Evolutionary conservation across 1,139 yeast species (phyloP).

Genomic region (Scheffersomyces illinoinensis): DNA sequence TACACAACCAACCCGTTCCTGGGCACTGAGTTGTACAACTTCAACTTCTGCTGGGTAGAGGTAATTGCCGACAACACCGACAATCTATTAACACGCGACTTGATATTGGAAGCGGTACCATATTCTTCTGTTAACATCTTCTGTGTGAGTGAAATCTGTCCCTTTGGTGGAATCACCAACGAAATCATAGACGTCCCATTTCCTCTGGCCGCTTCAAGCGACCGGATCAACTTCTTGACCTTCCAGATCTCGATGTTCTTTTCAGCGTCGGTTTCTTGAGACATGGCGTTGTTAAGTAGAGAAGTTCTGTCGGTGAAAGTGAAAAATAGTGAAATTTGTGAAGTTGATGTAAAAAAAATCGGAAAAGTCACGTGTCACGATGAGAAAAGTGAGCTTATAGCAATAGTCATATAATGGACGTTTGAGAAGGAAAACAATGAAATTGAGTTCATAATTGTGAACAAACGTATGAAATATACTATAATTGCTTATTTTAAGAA

Average conservation of each 20-base stretch:
- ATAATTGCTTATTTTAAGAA: background rate
- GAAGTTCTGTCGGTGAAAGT: background rate
- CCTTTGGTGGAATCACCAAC: conserved; percentile 90
- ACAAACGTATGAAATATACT: background rate
- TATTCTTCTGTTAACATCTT: conserved; percentile 97
- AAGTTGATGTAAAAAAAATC: background rate
- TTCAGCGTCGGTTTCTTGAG: conserved; percentile 65
- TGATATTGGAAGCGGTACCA: conserved; percentile 97
- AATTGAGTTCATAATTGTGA: background rate
- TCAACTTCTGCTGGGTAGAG: conserved; percentile 94
- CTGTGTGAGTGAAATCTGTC: conserved; percentile 84
- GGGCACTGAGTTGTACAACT: conserved; percentile 86
- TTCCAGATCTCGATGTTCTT: conserved; percentile 99
- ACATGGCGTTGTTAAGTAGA: background rate
- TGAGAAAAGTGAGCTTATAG: background rate
- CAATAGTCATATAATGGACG: background rate
- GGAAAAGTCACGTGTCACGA: background rate
- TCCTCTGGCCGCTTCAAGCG: conserved; percentile 89
- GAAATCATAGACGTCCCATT: conserved; percentile 99
- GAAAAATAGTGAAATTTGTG: background rate
- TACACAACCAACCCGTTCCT: conserved; percentile 91
- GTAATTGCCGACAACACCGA: conserved; percentile 96
- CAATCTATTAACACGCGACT: conserved; percentile 93
- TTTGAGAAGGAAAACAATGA: background rate
- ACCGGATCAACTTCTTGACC: conserved; percentile 88